These are phyloP conservation scores for Chlorella sp. DNA, from an alignment of 139 green algal species.

Conservation along the genomic window DNA sequence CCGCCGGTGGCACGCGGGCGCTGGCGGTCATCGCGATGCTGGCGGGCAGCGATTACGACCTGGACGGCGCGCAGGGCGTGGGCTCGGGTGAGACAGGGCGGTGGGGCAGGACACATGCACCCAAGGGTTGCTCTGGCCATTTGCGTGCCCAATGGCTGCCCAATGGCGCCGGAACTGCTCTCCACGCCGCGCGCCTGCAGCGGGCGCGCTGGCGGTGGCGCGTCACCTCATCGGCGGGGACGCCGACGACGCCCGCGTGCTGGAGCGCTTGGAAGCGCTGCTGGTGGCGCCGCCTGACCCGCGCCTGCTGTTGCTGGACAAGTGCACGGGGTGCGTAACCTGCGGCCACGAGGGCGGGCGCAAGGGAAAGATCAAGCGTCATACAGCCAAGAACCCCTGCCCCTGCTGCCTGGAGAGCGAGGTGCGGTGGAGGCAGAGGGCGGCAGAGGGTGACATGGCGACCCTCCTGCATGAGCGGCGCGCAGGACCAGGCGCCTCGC, in stretches of 20 bases:
- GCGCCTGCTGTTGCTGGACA: constrained; percentile 1
- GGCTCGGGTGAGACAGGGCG: no score
- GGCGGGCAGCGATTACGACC: constrained; percentile 39
- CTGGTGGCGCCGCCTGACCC: neutral
- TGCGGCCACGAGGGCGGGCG: constrained; percentile 42
- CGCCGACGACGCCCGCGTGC: neutral
- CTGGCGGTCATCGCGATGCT: constrained; percentile 37
- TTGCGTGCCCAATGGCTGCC: no score
- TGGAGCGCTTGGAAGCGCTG: constrained; percentile 1
- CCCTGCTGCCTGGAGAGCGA: neutral
- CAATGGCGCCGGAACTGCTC: no score
- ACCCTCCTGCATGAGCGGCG: no score
- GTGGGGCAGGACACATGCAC: no score
- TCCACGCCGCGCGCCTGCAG: no score
- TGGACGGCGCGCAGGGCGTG: constrained; percentile 37
- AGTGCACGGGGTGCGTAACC: constrained; percentile 32
- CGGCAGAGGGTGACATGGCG: no score
- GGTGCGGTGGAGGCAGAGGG: neutral
- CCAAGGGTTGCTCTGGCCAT: no score
- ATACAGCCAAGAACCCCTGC: constrained; percentile 38
- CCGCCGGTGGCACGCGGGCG: constrained; percentile 14
- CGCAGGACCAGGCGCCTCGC: no score
- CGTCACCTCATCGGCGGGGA: constrained; percentile 23
- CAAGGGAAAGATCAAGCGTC: constrained; percentile 18
- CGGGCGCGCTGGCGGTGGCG: constrained; percentile 20